Evolutionary conservation across 495 filamentous ascomycete species (phyloP).

Genomic region (Immersiella caudata): DNA sequence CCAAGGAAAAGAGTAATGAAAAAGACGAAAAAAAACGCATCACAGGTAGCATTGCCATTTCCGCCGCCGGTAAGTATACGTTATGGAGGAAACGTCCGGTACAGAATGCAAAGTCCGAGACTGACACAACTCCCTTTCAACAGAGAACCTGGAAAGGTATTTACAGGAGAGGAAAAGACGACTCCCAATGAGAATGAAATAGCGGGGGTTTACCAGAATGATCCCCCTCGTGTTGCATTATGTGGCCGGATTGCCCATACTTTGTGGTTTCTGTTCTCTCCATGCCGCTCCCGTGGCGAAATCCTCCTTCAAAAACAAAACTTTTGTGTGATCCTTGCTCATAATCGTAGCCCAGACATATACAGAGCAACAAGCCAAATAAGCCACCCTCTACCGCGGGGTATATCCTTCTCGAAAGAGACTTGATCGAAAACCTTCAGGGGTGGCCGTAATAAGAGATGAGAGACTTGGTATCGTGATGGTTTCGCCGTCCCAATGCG

Average conservation of each 20-base stretch:
- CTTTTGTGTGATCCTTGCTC: constrained; percentile 13
- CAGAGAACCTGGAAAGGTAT: not conserved
- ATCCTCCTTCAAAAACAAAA: constrained; percentile 13
- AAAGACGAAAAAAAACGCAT: not conserved
- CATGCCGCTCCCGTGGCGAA: not conserved
- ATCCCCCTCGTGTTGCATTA: not conserved
- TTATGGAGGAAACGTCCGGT: not conserved
- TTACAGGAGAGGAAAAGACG: too few relatives aligned
- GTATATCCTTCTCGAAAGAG: constrained; percentile 11
- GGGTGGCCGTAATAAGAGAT: constrained; percentile 14
- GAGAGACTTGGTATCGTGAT: constrained; percentile 10
- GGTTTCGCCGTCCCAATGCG: constrained; percentile 17
- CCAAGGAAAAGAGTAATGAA: not conserved
- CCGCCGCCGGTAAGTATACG: not conserved
- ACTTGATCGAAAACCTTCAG: constrained; percentile 3
- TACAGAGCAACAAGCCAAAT: constrained; percentile 1
- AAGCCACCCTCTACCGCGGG: constrained; percentile 2
- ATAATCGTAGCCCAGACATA: not conserved
- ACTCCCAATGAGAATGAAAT: constrained; percentile 4
- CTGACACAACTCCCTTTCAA: not conserved
- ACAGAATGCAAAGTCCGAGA: not conserved
- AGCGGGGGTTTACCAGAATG: not conserved
- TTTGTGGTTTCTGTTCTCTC: not conserved
- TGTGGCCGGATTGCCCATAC: not conserved
- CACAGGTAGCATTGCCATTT: not conserved